Base-by-base conservation (phyloP, 768 basidiomycete genomes). In the Tulasnella sp. region DNA sequence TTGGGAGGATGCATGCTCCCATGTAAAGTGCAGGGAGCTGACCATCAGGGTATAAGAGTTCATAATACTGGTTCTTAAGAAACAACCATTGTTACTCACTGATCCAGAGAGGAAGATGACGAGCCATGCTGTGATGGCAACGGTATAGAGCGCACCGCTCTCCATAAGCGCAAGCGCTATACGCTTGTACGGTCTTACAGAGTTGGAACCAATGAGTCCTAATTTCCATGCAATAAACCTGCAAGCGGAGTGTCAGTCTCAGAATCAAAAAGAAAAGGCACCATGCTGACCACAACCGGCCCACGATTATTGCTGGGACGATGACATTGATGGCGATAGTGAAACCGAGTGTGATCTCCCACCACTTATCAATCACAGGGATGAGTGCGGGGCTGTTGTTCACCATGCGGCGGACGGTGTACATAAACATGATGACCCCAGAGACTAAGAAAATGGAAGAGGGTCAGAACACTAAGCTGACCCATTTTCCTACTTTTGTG, bases 1-100 rank as follows among this genome's bases (percentile, higher is more conserved):
- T 49, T 11, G 57, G 57, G 27, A 59, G 49, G 46, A 59, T 59
- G 29, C 57, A 59, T 3, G 57, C 57, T 48, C 45, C 48, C 57
- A 59, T 49, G 49, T 59, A 59, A 12, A 59, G 46, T 17, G 46
- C 57, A 2, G 57, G 57, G 11, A 59, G 48, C 57, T 59, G 24
- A 4, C 15, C 19, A 51, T 45, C 15, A 19, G 4, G 2, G n/a
- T n/a, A n/a, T n/a, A 10, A n/a, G 4, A 27, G 54, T 7, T 29
- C 1, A 25, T 24, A 24, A 24, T 56, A 42, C 22, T 38, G 41
- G 7, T 25, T 42, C 25, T 17, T n/a, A 0, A 11, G 7, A n/a
- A 12, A 2, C 15, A 22, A 41, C 17, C 21, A 38, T 22, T 29
- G 17, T 22, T 17, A 50, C 57, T 49, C 21, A 59, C 57, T n/a